Evolutionary conservation across 306 rosid species (phyloP).

Genomic region (Styphnolobium japonicum): DNA sequence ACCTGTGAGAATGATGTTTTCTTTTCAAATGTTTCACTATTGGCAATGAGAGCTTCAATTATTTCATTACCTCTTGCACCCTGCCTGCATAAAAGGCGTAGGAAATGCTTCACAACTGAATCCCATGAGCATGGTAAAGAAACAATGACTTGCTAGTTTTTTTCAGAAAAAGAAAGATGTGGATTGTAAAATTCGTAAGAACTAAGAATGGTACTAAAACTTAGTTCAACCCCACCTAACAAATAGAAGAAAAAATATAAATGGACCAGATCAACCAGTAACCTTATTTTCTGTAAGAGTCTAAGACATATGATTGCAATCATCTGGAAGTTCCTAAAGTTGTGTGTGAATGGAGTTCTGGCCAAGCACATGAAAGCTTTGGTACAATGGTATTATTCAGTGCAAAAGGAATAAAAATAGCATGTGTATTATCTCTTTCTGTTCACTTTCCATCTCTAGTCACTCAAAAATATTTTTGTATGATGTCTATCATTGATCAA

Average conservation of each 20-base stretch:
- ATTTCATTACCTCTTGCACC: constrained; percentile 90
- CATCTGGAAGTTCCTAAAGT: not conserved
- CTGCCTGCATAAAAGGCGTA: constrained; percentile 51
- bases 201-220: not conserved
- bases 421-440: not conserved
- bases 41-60: constrained; percentile 88
- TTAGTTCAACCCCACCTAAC: not conserved
- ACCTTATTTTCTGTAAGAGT: not conserved
- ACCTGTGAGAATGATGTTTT: constrained; percentile 96
- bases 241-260: not conserved
- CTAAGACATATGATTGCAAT: not conserved
- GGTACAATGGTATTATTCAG: not conserved
- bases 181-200: not conserved
- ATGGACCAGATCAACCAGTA: not conserved
- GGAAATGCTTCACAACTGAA: not conserved
- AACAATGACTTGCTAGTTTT: not conserved
- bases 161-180: not conserved
- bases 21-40: constrained; percentile 86
- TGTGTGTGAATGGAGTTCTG: not conserved
- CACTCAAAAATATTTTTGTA: not conserved
- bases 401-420: not conserved
- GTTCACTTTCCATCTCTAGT: not conserved
- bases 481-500: not conserved
- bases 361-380: not conserved
- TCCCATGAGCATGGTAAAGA: not conserved